These are phyloP conservation scores for Boletus coccyginus DNA, from an alignment of 768 basidiomycete species.

Conservation along the genomic window DNA sequence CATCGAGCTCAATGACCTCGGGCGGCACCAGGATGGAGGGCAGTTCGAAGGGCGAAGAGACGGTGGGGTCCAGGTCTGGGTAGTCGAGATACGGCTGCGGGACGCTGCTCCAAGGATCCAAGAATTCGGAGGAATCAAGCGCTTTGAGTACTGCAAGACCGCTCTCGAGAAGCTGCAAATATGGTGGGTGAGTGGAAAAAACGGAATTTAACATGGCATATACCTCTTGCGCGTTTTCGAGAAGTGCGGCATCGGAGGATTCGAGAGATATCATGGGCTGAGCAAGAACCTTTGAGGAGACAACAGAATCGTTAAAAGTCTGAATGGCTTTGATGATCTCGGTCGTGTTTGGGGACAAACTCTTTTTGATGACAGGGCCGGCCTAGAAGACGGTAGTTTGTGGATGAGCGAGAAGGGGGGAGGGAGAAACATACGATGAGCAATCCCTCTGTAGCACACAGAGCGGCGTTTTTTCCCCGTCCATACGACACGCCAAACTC, in stretches of 20 bases:
- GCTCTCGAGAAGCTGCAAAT: slow-evolving; percentile 66
- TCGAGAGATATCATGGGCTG: slow-evolving; percentile 58
- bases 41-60: slow-evolving; percentile 56
- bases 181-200: not conserved
- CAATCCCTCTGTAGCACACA: slow-evolving; percentile 79
- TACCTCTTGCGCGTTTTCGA: slow-evolving; percentile 65
- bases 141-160: slow-evolving; percentile 60
- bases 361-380: slow-evolving; percentile 62
- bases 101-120: slow-evolving; percentile 52
- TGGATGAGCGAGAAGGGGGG: not conserved
- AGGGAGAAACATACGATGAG: slow-evolving; percentile 52
- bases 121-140: slow-evolving; percentile 61
- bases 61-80: slow-evolving; percentile 38
- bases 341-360: slow-evolving; percentile 54
- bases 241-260: slow-evolving; percentile 34
- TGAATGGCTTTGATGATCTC: slow-evolving; percentile 75
- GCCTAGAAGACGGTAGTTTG: slow-evolving; percentile 41
- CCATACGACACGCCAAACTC: slow-evolving; percentile 86
- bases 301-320: slow-evolving; percentile 61
- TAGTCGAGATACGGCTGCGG: slow-evolving; percentile 63
- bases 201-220: slow-evolving; percentile 23
- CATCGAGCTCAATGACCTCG: slow-evolving; percentile 80
- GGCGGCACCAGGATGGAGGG: slow-evolving; percentile 84
- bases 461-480: slow-evolving; percentile 76
- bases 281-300: slow-evolving; percentile 58